These are phyloP conservation scores for Micromonas commoda DNA, from an alignment of 139 green algal species.

Conservation along the genomic window DNA sequence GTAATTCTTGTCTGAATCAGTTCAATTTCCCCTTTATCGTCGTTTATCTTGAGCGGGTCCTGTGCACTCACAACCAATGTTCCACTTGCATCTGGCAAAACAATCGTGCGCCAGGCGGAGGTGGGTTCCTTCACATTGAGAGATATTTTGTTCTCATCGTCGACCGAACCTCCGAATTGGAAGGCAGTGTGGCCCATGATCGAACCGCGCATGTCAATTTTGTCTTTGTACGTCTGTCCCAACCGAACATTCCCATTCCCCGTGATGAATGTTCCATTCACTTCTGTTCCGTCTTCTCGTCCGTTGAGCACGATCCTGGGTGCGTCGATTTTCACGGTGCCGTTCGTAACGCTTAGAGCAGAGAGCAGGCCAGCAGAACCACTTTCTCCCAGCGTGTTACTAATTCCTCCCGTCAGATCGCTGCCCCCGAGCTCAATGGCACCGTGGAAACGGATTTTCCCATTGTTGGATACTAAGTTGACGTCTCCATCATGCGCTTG, in stretches of 20 bases:
- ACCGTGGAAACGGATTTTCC: not conserved
- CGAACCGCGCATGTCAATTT: not conserved
- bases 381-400: not conserved
- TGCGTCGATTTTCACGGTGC: not conserved
- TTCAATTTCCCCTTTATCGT: not conserved
- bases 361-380: not conserved
- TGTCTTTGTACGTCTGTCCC: not conserved
- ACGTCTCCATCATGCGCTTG: not conserved
- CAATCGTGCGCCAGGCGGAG: not conserved
- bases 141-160: not conserved
- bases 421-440: not conserved
- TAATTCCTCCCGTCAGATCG: not conserved
- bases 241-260: not conserved
- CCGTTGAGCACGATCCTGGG: not conserved
- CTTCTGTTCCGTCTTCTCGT: not conserved
- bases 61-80: not conserved
- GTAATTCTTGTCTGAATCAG: not conserved
- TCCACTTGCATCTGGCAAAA: not conserved
- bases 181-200: not conserved
- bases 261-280: not conserved
- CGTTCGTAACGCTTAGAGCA: not conserved
- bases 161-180: not conserved
- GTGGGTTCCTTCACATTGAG: not conserved
- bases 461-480: not conserved
- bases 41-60: not conserved